Percentiles rank a stretch among this genome's conserved stretches.
These are phyloP conservation scores for Entomortierella lignicola DNA, from an alignment of 192 early-diverging fungal species.

Conservation along the genomic window DNA sequence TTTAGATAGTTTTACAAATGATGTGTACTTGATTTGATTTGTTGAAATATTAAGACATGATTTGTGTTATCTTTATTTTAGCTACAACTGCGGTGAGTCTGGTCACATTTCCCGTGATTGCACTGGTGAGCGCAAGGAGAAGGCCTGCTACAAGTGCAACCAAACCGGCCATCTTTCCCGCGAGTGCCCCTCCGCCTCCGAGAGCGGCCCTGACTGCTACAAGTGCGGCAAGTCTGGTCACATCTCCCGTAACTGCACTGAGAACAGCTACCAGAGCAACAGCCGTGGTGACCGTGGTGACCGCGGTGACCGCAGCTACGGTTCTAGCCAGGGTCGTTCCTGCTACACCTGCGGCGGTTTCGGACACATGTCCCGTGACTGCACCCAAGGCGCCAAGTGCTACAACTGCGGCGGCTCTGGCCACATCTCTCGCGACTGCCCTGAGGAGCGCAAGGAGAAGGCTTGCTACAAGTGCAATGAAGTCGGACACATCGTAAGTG, in stretches of 20 bases:
- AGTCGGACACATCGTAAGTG: conserved; percentile 62
- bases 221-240: conserved; percentile 61
- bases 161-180: conserved; percentile 64
- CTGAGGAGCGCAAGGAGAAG: conserved; percentile 63
- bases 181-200: conserved; percentile 60
- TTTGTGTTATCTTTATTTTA: background rate
- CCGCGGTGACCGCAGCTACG: conserved; percentile 7
- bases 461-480: conserved; percentile 68
- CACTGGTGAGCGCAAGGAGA: conserved; percentile 63
- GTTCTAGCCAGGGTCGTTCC: conserved; percentile 28
- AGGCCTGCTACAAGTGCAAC: conserved; percentile 70
- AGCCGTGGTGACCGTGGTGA: conserved; percentile 4
- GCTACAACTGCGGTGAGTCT: conserved; percentile 67
- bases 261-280: conserved; percentile 34
- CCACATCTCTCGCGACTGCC: conserved; percentile 54
- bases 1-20: background rate
- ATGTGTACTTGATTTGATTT: background rate
- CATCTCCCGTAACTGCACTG: conserved; percentile 65
- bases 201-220: conserved; percentile 62
- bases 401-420: conserved; percentile 58
- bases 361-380: conserved; percentile 54
- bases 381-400: conserved; percentile 55
- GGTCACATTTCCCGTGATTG: conserved; percentile 57
- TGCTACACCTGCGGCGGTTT: conserved; percentile 58
- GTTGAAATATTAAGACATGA: background rate